These are phyloP conservation scores for Cocos nucifera DNA, from an alignment of 176 grass and related monocot genomes.

Conservation along the genomic window DNA sequence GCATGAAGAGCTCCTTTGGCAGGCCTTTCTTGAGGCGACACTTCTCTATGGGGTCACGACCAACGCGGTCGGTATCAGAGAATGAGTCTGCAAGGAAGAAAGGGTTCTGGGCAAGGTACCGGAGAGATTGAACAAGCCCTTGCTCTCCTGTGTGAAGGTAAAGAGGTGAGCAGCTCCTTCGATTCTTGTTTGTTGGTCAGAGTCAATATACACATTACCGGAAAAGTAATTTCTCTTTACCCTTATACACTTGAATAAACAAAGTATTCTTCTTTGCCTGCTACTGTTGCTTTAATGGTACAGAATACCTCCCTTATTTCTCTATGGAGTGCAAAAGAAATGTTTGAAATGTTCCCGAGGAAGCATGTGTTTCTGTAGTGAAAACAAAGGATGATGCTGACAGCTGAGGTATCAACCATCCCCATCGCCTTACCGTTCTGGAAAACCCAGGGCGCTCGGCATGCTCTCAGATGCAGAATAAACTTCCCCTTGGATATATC, in stretches of 20 bases:
- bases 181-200: too few species aligned
- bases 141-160: not conserved
- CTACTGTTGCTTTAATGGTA: too few species aligned
- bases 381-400: conserved; percentile 10
- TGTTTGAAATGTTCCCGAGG: not conserved
- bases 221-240: too few species aligned
- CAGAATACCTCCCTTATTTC: too few species aligned
- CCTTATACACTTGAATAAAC: too few species aligned
- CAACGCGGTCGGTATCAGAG: conserved; percentile 17
- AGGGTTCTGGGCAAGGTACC: conserved; percentile 51
- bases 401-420: not conserved
- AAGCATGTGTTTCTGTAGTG: conserved; percentile 26
- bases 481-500: too few species aligned
- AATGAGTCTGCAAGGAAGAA: conserved; percentile 45
- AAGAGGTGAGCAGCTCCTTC: not conserved
- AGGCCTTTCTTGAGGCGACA: conserved; percentile 46
- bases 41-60: conserved; percentile 48
- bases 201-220: too few species aligned
- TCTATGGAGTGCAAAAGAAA: too few species aligned
- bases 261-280: too few species aligned
- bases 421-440: not conserved
- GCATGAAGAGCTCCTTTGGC: conserved; percentile 44
- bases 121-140: conserved; percentile 15
- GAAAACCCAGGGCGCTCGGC: conserved; percentile 18
- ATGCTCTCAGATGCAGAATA: conserved; percentile 8